Conservation (phyloP, 1,139 yeast species). For the Wickerhamomyces sp. region DNA sequence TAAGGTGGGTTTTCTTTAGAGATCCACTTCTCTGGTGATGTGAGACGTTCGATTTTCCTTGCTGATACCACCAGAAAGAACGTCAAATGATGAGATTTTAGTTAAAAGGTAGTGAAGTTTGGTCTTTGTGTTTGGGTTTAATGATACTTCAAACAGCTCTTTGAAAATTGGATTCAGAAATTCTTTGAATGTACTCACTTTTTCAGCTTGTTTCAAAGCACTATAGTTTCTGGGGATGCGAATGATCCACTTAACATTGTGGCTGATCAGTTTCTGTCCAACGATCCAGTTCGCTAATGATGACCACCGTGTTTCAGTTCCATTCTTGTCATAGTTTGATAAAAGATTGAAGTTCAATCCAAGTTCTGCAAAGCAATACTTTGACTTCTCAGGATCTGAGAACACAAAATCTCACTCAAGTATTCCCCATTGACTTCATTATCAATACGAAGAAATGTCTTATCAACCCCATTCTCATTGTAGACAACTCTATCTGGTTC, state of each 20-base stretch:
- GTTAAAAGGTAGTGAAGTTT: constrained; percentile 21
- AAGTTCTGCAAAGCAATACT: constrained; percentile 23
- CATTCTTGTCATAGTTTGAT: constrained; percentile 2
- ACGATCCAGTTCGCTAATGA: constrained; percentile 19
- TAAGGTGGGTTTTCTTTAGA: constrained; percentile 21
- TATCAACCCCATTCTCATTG: constrained; percentile 47
- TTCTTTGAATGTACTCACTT: constrained; percentile 14
- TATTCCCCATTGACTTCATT: constrained; percentile 87
- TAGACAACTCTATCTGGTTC: constrained; percentile 22
- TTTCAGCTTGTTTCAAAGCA: constrained; percentile 5
- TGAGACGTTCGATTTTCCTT: constrained; percentile 10
- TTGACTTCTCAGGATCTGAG: constrained; percentile 45
- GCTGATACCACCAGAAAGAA: constrained; percentile 13
- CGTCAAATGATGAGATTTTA: constrained; percentile 19
- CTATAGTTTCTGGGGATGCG: constrained; percentile 22
- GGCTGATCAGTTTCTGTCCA: constrained; percentile 21
- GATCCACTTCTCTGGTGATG: constrained; percentile 17
- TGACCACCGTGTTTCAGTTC: constrained; percentile 15
- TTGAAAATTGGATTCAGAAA: constrained; percentile 18
- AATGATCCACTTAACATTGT: constrained; percentile 23
- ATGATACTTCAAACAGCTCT: constrained; percentile 21
- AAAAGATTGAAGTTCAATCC: constrained; percentile 18
- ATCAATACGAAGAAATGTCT: constrained; percentile 90
- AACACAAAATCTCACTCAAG: constrained; percentile 92
- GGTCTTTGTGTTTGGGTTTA: constrained; percentile 15